Conservation (phyloP, 2,329 filamentous ascomycete genomes). For the Bipolaris zeicola region DNA sequence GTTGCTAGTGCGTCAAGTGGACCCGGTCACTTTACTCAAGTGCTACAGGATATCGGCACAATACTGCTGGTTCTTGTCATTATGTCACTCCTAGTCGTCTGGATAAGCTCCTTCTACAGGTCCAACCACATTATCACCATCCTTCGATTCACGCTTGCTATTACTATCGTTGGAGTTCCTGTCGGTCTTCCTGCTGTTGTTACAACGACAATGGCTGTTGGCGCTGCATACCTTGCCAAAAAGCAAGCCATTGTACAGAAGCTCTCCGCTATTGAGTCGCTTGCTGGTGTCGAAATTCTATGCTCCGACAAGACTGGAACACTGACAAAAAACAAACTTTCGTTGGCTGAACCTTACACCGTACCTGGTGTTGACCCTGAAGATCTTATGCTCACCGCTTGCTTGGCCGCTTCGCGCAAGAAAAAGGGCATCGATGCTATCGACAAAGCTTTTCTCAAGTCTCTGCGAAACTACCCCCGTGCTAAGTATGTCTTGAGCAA, state of each 20-base stretch:
- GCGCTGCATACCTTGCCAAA: constrained; percentile 87
- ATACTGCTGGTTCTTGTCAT: constrained; percentile 81
- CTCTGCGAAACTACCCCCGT: constrained; percentile 78
- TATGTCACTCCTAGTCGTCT: constrained; percentile 79
- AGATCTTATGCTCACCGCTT: constrained; percentile 91
- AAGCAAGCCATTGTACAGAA: constrained; percentile 94
- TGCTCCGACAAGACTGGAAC: constrained; percentile 96
- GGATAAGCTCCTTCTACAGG: constrained; percentile 86
- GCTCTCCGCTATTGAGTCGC: constrained; percentile 87
- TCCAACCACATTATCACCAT: constrained; percentile 80
- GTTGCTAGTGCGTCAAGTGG: constrained; percentile 77
- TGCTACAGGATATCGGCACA: constrained; percentile 84
- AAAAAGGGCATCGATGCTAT: constrained; percentile 96
- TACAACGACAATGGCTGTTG: constrained; percentile 93
- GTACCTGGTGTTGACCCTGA: constrained; percentile 81
- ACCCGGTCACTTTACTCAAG: constrained; percentile 87
- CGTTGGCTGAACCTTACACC: constrained; percentile 81
- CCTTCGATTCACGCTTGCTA: constrained; percentile 82
- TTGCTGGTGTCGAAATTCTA: constrained; percentile 90
- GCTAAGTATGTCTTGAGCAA: constrained; percentile 81
- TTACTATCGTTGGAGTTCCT: constrained; percentile 89
- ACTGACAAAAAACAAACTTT: constrained; percentile 92
- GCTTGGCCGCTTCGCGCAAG: constrained; percentile 87
- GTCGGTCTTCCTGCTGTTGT: constrained; percentile 93
- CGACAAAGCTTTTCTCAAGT: constrained; percentile 92